phyloP scores from a whole-genome alignment of 2,329 filamentous ascomycete species.

The Sclerotinia borealis region DNA sequence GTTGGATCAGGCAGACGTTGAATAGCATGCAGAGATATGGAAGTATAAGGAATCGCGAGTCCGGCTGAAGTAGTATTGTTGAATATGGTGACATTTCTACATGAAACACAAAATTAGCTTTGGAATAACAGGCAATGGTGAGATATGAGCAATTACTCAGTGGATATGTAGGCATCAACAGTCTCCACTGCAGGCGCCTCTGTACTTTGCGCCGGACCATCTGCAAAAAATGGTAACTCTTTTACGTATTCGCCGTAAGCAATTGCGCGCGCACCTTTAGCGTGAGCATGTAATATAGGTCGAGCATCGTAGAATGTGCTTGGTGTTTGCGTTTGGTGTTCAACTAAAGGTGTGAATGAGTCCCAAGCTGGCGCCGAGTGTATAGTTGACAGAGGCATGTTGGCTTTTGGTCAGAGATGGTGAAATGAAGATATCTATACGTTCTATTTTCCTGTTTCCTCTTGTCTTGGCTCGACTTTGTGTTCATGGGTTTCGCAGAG shows the following conservation, averaged over 20 bases:
- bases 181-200: slow-evolving; percentile 5
- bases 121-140: slow-evolving; percentile 10
- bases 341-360: slow-evolving; percentile 58
- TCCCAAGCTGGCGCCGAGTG: slow-evolving; percentile 48
- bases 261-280: slow-evolving; percentile 50
- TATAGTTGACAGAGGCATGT: slow-evolving; percentile 44
- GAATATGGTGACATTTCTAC: slow-evolving; percentile 57
- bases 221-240: slow-evolving; percentile 43
- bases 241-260: slow-evolving; percentile 49
- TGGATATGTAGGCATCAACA: slow-evolving; percentile 50
- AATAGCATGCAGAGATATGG: slow-evolving; percentile 69
- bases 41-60: slow-evolving; percentile 65
- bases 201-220: slow-evolving; percentile 24
- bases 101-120: background rate
- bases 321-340: slow-evolving; percentile 69
- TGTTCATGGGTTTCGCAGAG: background rate
- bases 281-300: slow-evolving; percentile 63
- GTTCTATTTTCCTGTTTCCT: background rate
- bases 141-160: slow-evolving; percentile 41
- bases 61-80: slow-evolving; percentile 52
- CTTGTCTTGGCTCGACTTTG: background rate
- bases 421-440: background rate
- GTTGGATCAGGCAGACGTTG: slow-evolving; percentile 46
- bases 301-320: slow-evolving; percentile 65
- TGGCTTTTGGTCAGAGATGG: background rate